Evolutionary conservation across 345 rosid species (phyloP), one percentile per base, ranked within the genome.

Genomic region (Ceriops tagal): DNA sequence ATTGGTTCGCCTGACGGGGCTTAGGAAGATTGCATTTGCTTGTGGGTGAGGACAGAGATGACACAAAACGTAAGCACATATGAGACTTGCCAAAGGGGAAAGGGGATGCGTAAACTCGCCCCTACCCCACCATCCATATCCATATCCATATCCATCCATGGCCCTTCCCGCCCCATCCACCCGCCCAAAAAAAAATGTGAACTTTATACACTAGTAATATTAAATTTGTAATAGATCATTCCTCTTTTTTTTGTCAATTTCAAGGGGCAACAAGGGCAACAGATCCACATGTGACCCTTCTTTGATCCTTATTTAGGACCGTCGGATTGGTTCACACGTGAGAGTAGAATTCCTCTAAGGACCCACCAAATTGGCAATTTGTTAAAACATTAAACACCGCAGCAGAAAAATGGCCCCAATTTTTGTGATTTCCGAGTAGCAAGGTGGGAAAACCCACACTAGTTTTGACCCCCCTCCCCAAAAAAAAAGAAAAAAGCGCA

Each of bases 221-320:
- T 21, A 20, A 56, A 56, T 1, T n/a, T 21, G 8, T 21, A 22
- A 55, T 9, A 26, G 58, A 58, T 26, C 32, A 67, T 37, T 58
- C 49, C 31, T 51, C 74, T 64, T 26, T 30, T 71, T 65, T 65
- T 67, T 67, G 74, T 73, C 63, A 69, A 74, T 26, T 59, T 60
- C 10, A 47, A 62, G 70, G 59, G 27, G 56, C 9, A 31, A 31
- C 37, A 62, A 66, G 59, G 27, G 56, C 9, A 31, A 31, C 37
- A 34, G 37, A 34, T 34, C 37, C 37, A 34, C 37, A 34, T 7
- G 37, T 1, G 37, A 34, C 10, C 63, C 58, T 39, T 75, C 62
- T 53, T 34, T 65, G 67, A 52, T 64, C 1, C 31, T 59, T 22
- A 27, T 8, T 30, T 32, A 2, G 9, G 28, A 58, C 61, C 56